phyloP scores from a whole-genome alignment of 1,284 basidiomycete genomes.

The Irpex sp. region DNA sequence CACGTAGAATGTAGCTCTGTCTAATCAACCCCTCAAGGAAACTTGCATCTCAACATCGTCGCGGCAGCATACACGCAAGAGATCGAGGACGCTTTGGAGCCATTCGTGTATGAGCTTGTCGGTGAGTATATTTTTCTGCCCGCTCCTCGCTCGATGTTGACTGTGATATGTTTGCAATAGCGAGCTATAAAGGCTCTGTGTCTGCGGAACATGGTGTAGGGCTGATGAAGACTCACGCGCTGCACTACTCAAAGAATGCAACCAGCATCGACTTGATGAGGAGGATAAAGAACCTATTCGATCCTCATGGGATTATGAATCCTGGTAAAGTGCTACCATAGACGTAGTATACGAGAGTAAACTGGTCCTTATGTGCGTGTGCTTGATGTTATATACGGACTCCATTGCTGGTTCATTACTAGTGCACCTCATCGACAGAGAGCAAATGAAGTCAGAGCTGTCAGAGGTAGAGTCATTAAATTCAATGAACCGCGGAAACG shows the following conservation, averaged over 20 bases:
- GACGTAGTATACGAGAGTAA: conserved; percentile 1
- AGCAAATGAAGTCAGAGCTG: too few relatives aligned
- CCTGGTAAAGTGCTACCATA: conserved; percentile 74
- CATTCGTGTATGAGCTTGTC: conserved; percentile 94
- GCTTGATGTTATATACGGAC: too few relatives aligned
- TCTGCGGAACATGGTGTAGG: conserved; percentile 98
- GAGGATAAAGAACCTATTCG: conserved; percentile 87
- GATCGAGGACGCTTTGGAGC: conserved; percentile 87
- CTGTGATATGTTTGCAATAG: conserved; percentile 30
- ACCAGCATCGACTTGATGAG: conserved; percentile 88
- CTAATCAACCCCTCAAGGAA: conserved; percentile 49
- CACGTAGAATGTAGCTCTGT: conserved; percentile 7
- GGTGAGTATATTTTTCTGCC: conserved; percentile 41
- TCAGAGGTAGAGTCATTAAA: too few relatives aligned
- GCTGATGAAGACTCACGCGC: conserved; percentile 90
- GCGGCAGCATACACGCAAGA: conserved; percentile 81
- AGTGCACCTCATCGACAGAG: too few relatives aligned
- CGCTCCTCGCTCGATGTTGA: neutral
- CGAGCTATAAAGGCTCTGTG: conserved; percentile 80
- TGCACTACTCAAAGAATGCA: conserved; percentile 84
- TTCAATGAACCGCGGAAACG: too few relatives aligned
- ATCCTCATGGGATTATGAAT: conserved; percentile 90
- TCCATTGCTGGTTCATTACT: too few relatives aligned
- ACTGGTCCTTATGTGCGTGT: too few relatives aligned
- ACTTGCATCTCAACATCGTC: conserved; percentile 94